A percentile compares a stretch with the other conserved stretches of the same genome.
phyloP scores from a whole-genome alignment of 2,329 filamentous ascomycete genomes.

The Pezizomycotina sp. region DNA sequence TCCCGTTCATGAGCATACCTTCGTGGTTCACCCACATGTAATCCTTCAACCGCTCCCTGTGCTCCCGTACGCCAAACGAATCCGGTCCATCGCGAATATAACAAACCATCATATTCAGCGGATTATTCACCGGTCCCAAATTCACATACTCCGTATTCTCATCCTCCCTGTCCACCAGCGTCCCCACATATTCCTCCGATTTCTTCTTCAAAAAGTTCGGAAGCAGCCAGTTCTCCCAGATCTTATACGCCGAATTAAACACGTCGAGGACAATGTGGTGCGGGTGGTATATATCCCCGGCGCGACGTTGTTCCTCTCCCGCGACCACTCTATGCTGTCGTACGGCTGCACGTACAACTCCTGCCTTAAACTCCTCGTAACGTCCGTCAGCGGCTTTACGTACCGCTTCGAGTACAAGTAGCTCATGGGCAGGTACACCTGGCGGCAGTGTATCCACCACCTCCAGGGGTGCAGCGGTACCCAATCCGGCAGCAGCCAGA shows the following conservation, averaged over 20 bases:
- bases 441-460: constrained; percentile 98
- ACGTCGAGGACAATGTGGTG: constrained; percentile 70
- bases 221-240: constrained; percentile 68
- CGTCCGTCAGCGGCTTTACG: constrained; percentile 55
- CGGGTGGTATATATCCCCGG: constrained; percentile 75
- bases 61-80: constrained; percentile 51
- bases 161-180: constrained; percentile 78
- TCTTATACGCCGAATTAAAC: constrained; percentile 58
- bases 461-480: constrained; percentile 76
- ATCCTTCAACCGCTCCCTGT: constrained; percentile 67
- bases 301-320: constrained; percentile 67
- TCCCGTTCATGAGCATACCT: constrained; percentile 88
- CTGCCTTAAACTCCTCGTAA: constrained; percentile 55
- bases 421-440: constrained; percentile 85
- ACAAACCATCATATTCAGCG: constrained; percentile 77
- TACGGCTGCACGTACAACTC: constrained; percentile 72
- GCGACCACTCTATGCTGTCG: constrained; percentile 58
- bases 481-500: constrained; percentile 89
- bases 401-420: constrained; percentile 76
- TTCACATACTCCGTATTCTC: constrained; percentile 77
- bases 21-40: constrained; percentile 83
- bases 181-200: constrained; percentile 67
- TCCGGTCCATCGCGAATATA: constrained; percentile 72
- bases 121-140: constrained; percentile 73
- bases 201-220: constrained; percentile 46